These are phyloP conservation scores for Macrolepiota dolichaula DNA, from an alignment of 768 basidiomycete species.

Conservation along the genomic window DNA sequence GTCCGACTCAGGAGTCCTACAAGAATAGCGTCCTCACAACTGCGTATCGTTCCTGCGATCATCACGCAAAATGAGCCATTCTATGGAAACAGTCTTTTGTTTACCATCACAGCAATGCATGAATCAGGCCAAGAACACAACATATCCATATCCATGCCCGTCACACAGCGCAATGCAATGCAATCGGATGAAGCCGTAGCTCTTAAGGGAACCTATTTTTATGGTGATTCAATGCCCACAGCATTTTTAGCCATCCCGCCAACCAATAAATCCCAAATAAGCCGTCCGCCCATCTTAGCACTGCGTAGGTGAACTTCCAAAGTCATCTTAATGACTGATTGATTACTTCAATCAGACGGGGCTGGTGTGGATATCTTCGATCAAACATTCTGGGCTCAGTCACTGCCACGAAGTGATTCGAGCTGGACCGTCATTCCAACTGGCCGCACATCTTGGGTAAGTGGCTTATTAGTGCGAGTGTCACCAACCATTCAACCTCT, in stretches of 20 bases:
- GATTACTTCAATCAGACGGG: conserved; percentile 52
- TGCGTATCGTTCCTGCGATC: conserved; percentile 48
- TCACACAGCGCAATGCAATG: conserved; percentile 46
- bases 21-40: conserved; percentile 60
- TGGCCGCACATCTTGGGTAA: conserved; percentile 83
- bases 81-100: conserved; percentile 22
- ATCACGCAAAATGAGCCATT: conserved; percentile 35
- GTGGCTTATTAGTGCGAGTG: neutral
- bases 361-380: conserved; percentile 75
- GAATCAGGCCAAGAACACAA: conserved; percentile 8
- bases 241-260: conserved; percentile 61
- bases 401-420: conserved; percentile 52
- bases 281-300: conserved; percentile 54
- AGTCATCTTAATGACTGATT: conserved; percentile 3
- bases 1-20: conserved; percentile 25
- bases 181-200: conserved; percentile 23
- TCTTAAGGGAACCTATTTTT: conserved; percentile 60
- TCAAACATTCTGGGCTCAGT: conserved; percentile 56
- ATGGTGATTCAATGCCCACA: conserved; percentile 49
- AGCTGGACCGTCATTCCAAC: conserved; percentile 82
- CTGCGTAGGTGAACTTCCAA: conserved; percentile 46
- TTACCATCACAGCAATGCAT: conserved; percentile 38
- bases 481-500: neutral
- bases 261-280: conserved; percentile 17
- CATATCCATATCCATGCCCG: conserved; percentile 36